Conservation (phyloP, 2,329 filamentous ascomycete species). For the Periconia sp. region DNA sequence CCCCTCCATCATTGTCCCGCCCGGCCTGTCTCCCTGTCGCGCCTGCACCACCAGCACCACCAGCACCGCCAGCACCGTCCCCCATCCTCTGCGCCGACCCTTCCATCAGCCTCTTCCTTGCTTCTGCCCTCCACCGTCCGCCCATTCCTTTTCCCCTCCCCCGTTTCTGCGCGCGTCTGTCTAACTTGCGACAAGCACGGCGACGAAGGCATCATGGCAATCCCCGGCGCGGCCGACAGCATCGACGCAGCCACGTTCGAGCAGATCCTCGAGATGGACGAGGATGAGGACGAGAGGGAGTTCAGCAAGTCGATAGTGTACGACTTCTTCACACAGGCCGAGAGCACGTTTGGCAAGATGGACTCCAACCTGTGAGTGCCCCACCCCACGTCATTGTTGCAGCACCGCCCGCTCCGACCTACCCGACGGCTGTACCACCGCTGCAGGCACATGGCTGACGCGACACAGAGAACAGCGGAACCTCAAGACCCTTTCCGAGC, state of each 20-base stretch:
- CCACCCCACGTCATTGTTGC: too few relatives aligned
- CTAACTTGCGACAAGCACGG: slow-evolving; percentile 27
- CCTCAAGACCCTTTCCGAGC: slow-evolving; percentile 75
- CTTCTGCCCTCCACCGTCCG: not conserved
- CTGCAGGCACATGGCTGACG: slow-evolving; percentile 20
- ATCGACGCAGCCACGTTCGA: slow-evolving; percentile 84
- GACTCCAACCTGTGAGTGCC: slow-evolving; percentile 77
- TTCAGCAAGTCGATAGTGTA: slow-evolving; percentile 89
- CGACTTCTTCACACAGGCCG: slow-evolving; percentile 91
- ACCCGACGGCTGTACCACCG: not conserved
- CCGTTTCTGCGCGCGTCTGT: slow-evolving; percentile 6
- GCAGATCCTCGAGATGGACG: slow-evolving; percentile 99
- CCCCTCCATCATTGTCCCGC: slow-evolving; percentile 32
- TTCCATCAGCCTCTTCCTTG: slow-evolving; percentile 7
- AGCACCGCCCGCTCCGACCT: not conserved
- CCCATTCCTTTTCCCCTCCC: slow-evolving; percentile 1
- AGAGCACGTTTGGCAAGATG: slow-evolving; percentile 86
- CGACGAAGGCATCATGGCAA: slow-evolving; percentile 44
- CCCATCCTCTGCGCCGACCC: too few relatives aligned
- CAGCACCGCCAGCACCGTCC: not conserved
- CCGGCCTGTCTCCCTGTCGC: slow-evolving; percentile 18
- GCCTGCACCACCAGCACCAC: slow-evolving; percentile 7
- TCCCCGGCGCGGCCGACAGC: slow-evolving; percentile 72
- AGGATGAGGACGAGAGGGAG: slow-evolving; percentile 80
- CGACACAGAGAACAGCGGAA: slow-evolving; percentile 67